These are phyloP conservation scores for Aureobasidium sp. DNA, from an alignment of 2,329 filamentous ascomycete genomes.

Conservation along the genomic window DNA sequence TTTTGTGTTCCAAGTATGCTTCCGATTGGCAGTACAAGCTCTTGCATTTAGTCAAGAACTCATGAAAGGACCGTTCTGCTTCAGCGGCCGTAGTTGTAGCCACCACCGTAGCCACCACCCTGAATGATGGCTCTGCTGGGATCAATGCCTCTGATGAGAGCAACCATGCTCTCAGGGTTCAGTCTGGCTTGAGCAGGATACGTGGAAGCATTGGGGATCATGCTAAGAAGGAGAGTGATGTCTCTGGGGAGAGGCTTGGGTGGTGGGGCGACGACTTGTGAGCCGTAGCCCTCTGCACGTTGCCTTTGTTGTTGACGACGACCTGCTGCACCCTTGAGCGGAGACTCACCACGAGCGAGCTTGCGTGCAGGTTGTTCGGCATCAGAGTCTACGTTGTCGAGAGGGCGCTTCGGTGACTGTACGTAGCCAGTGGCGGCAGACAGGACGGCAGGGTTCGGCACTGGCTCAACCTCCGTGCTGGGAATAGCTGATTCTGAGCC, in stretches of 20 bases:
- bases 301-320: constrained; percentile 70
- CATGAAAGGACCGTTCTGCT: neutral
- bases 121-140: constrained; percentile 33
- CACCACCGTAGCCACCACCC: constrained; percentile 12
- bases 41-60: neutral
- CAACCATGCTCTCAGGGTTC: constrained; percentile 62
- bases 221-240: constrained; percentile 50
- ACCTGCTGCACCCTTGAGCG: constrained; percentile 82
- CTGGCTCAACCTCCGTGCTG: constrained; percentile 14
- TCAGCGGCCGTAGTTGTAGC: constrained; percentile 10
- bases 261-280: constrained; percentile 11
- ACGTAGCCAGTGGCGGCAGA: constrained; percentile 24
- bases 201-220: constrained; percentile 64
- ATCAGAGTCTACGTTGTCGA: constrained; percentile 58
- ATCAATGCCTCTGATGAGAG: constrained; percentile 60
- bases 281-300: constrained; percentile 17
- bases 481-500: constrained; percentile 10
- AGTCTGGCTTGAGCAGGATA: constrained; percentile 64
- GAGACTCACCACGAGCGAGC: constrained; percentile 80
- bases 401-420: constrained; percentile 41
- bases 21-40: neutral
- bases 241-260: constrained; percentile 20
- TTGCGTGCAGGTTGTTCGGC: constrained; percentile 74
- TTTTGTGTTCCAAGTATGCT: neutral
- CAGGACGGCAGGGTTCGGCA: constrained; percentile 16